Evolutionary conservation across 805 yeast species (phyloP), one percentile per base, ranked within the genome.

Genomic region (Scheffersomyces amazonensis): DNA sequence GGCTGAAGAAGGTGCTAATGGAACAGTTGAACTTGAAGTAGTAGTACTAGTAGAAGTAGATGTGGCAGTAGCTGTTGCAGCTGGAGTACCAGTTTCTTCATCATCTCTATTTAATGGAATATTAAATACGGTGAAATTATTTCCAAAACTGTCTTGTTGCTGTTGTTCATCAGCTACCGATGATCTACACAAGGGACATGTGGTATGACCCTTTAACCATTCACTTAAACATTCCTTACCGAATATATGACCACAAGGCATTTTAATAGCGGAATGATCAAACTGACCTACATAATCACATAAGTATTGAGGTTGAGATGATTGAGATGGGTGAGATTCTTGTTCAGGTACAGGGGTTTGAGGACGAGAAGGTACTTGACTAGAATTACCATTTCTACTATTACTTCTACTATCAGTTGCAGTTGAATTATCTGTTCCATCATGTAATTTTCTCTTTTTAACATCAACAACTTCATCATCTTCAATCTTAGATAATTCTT

Each of bases 191-290:
- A 91, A 62, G 0, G 99, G 99, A 57, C 98, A 90, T 2, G 87
- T 78, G 21, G 78, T 74, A 50, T 84, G 81, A 17, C 76, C 64
- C 43, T 73, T 75, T 35, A 91, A 75, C 99, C 99, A 91, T 49
- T 83, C 87, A 41, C 71, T 76, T 17, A 89, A 66, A 65, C 99
- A 91, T n/a, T 78, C 75, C 44, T 81, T 73, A 5, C 99, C 98
- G 67, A 93, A 91, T 0, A 80, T 55, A 54, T 91, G 99, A 7
- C 80, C 80, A 59, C 99, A 91, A 0, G 96, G 93, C 75, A 91
- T 69, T 41, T 74, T 66, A 1, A 85, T 70, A 0, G 96, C 84
- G 3, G 72, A 58, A 56, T 93, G 97, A 15, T 46, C 41, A 38
- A 44, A 52, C 22, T 48, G 36, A 10, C 54, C 52, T 15, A 44